A percentile compares a stretch with the other conserved stretches of the same genome.
Conservation (phyloP, 192 early-diverging fungal species). For the Paraglomus brasilianum region DNA sequence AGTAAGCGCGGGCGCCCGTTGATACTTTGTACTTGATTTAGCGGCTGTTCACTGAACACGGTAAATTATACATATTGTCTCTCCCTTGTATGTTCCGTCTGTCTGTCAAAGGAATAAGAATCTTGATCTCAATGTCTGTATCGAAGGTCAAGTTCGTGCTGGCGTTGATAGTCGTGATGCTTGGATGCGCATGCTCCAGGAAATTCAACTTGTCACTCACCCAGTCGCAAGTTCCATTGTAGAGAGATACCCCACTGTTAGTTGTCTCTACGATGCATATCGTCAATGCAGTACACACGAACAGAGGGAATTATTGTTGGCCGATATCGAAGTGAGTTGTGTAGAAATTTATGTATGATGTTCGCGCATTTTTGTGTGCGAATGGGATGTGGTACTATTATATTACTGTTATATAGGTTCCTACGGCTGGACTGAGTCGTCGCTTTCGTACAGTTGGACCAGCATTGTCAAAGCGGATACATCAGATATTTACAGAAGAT, state of each 20-base stretch:
- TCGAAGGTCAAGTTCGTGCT: constrained; percentile 20
- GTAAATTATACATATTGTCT: too few relatives aligned
- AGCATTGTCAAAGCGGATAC: constrained; percentile 24
- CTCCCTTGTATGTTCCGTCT: too few relatives aligned
- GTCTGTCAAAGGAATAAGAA: constrained; percentile 11
- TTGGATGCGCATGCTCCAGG: constrained; percentile 45
- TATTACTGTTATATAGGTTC: constrained; percentile 1
- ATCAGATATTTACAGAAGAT: constrained; percentile 26
- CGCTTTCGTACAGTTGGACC: constrained; percentile 3
- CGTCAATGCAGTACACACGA: constrained; percentile 2
- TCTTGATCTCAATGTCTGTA: constrained; percentile 23
- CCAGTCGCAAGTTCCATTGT: constrained; percentile 40
- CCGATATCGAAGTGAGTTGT: constrained; percentile 38
- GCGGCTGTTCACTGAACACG: not conserved
- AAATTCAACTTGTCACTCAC: constrained; percentile 40
- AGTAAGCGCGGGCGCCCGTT: too few relatives aligned
- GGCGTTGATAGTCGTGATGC: constrained; percentile 36
- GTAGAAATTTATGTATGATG: not conserved
- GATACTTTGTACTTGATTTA: not conserved
- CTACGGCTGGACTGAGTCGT: constrained; percentile 2
- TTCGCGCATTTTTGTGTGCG: not conserved
- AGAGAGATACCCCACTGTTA: constrained; percentile 33
- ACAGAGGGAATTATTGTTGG: constrained; percentile 34
- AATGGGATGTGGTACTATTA: not conserved
- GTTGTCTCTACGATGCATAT: constrained; percentile 36